These are phyloP conservation scores for Cryoendolithus antarcticus DNA, from an alignment of 2,329 filamentous ascomycete species.

Conservation along the genomic window DNA sequence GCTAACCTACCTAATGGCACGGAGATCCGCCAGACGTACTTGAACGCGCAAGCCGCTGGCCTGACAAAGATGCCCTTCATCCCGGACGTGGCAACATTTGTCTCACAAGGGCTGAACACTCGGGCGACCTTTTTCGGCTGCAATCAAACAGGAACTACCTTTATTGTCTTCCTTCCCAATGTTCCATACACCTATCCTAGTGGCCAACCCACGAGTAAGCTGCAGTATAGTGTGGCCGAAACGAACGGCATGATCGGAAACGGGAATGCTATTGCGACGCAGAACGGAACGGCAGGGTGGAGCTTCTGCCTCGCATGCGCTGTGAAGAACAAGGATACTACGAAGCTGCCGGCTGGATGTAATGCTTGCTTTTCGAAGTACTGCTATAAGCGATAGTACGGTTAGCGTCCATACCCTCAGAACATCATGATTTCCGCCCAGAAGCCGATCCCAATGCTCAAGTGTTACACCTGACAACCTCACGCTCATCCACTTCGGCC, in stretches of 20 bases:
- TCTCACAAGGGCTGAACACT: slow-evolving; percentile 46
- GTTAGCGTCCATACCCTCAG: too few relatives aligned
- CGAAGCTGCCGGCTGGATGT: slow-evolving; percentile 23
- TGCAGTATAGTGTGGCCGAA: slow-evolving; percentile 26
- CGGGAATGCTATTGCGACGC: slow-evolving; percentile 27
- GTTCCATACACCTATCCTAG: slow-evolving; percentile 24
- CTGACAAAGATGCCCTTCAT: slow-evolving; percentile 47
- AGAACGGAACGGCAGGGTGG: slow-evolving; percentile 26
- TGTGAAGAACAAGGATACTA: slow-evolving; percentile 23
- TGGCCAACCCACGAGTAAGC: slow-evolving; percentile 21
- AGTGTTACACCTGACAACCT: too few relatives aligned
- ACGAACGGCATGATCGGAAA: slow-evolving; percentile 30
- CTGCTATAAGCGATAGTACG: slow-evolving; percentile 15
- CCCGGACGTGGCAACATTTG: slow-evolving; percentile 43
- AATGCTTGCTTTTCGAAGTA: slow-evolving; percentile 30
- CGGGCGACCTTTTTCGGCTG: slow-evolving; percentile 54
- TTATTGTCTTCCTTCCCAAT: slow-evolving; percentile 36
- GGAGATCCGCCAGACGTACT: slow-evolving; percentile 46
- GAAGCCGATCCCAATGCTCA: too few relatives aligned
- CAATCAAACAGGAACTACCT: slow-evolving; percentile 25
- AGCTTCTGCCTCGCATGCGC: slow-evolving; percentile 32
- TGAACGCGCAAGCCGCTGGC: slow-evolving; percentile 38
- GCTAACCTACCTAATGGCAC: slow-evolving; percentile 49
- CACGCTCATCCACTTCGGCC: too few relatives aligned
- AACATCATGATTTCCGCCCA: too few relatives aligned